A percentile compares a stretch with the other conserved stretches of the same genome.
phyloP scores from a whole-genome alignment of 768 basidiomycete species.

The Mycena pura region DNA sequence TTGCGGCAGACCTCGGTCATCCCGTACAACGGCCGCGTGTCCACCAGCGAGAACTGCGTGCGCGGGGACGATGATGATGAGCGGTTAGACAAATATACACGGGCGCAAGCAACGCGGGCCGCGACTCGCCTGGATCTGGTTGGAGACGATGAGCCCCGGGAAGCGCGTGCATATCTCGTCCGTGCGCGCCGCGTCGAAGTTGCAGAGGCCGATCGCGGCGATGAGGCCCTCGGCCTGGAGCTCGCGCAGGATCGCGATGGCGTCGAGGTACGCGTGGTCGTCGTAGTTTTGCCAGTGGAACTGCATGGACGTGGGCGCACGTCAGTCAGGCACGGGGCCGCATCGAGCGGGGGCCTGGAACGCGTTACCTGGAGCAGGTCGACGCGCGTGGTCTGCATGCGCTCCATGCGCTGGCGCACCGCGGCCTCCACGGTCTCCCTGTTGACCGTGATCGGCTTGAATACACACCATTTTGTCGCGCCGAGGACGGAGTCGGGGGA shows the following conservation, averaged over 20 bases:
- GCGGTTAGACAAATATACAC: too few relatives aligned
- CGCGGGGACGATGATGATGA: not conserved
- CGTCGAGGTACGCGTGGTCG: conserved; percentile 47
- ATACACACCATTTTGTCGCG: conserved; percentile 89
- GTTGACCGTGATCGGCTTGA: conserved; percentile 57
- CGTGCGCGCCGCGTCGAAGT: conserved; percentile 76
- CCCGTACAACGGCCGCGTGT: conserved; percentile 76
- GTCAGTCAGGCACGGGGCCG: not conserved
- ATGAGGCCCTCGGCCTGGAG: conserved; percentile 66
- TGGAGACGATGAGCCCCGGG: conserved; percentile 74
- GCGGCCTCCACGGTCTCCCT: conserved; percentile 64
- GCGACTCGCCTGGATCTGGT: conserved; percentile 76
- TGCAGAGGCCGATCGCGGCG: conserved; percentile 74
- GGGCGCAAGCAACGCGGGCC: not conserved
- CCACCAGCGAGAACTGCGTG: conserved; percentile 84
- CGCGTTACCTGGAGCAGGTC: conserved; percentile 79
- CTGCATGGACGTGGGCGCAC: conserved; percentile 43
- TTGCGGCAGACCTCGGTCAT: conserved; percentile 80
- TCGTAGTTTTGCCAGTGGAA: conserved; percentile 83
- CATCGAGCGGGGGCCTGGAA: not conserved
- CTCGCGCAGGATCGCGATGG: conserved; percentile 58
- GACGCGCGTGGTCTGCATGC: conserved; percentile 64
- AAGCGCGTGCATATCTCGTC: conserved; percentile 82
- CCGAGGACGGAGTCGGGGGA: conserved; percentile 57
- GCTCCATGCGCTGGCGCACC: conserved; percentile 70